Evolutionary conservation across 2,329 filamentous ascomycete species (phyloP).

Genomic region (Xylaria arbuscula): DNA sequence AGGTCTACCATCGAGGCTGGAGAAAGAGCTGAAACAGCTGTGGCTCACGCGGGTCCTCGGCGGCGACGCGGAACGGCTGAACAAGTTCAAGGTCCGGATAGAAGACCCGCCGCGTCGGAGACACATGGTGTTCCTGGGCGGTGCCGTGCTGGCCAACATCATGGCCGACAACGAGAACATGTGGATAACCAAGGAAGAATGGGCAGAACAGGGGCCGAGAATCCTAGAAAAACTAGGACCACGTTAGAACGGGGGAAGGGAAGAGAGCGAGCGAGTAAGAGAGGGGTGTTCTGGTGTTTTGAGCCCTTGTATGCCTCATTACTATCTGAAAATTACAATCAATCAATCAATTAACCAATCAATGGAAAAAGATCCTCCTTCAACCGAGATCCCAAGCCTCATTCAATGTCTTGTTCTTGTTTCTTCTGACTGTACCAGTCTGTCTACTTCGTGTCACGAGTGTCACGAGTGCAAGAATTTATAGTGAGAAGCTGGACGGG

Average conservation of each 20-base stretch:
- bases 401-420: background rate
- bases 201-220: slow-evolving; percentile 89
- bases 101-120: slow-evolving; percentile 94
- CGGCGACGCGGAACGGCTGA: slow-evolving; percentile 91
- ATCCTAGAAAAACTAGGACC: slow-evolving; percentile 93
- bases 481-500: background rate
- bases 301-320: slow-evolving; percentile 20
- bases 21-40: slow-evolving; percentile 98
- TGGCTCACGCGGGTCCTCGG: slow-evolving; percentile 93
- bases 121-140: slow-evolving; percentile 99
- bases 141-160: slow-evolving; percentile 96
- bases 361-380: slow-evolving; percentile 1
- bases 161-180: slow-evolving; percentile 99
- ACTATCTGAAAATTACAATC: slow-evolving; percentile 11
- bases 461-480: background rate
- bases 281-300: slow-evolving; percentile 1
- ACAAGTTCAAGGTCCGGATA: slow-evolving; percentile 99
- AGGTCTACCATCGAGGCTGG: slow-evolving; percentile 89
- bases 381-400: background rate
- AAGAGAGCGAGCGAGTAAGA: background rate
- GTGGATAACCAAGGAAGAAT: slow-evolving; percentile 98
- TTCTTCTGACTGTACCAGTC: background rate
- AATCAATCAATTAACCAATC: background rate
- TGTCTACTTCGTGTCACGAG: background rate
- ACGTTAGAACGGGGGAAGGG: slow-evolving; percentile 65